Evolutionary conservation across 305 asterid genomes (phyloP).

Genomic region (Plantago lanceolata): DNA sequence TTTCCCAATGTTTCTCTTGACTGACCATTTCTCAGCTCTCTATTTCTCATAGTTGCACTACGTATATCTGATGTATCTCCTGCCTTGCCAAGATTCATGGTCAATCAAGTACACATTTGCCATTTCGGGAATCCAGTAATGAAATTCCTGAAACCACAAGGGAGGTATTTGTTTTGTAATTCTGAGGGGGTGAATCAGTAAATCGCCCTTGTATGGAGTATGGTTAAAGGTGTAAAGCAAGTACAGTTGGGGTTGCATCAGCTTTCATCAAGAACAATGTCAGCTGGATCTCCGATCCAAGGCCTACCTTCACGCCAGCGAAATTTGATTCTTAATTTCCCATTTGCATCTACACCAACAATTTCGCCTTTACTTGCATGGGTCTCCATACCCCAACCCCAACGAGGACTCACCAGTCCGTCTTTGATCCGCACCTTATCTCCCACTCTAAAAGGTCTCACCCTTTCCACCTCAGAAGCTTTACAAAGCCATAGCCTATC

Average conservation of each 20-base stretch:
- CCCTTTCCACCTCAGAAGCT: constrained; percentile 63
- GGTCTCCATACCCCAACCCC: constrained; percentile 99
- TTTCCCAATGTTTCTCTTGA: neutral
- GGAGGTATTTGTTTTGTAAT: neutral
- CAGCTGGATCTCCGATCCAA: constrained; percentile 98
- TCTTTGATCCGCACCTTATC: constrained; percentile 80
- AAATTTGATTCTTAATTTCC: constrained; percentile 83
- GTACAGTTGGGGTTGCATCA: constrained; percentile 3
- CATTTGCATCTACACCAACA: constrained; percentile 91
- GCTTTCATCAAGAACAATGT: constrained; percentile 59
- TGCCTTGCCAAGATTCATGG: neutral
- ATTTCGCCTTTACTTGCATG: constrained; percentile 86
- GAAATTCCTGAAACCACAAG: neutral
- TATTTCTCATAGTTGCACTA: neutral
- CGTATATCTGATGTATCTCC: neutral
- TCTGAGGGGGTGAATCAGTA: constrained; percentile 3
- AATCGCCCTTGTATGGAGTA: neutral
- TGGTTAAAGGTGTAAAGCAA: neutral
- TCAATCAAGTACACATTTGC: neutral
- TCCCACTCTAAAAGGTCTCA: constrained; percentile 58
- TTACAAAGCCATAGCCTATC: constrained; percentile 91
- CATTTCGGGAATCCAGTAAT: neutral
- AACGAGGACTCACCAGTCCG: constrained; percentile 74
- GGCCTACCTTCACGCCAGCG: constrained; percentile 91
- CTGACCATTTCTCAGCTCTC: neutral